Conservation (phyloP, 2,329 filamentous ascomycete species). For the Metarhizium robertsii region DNA sequence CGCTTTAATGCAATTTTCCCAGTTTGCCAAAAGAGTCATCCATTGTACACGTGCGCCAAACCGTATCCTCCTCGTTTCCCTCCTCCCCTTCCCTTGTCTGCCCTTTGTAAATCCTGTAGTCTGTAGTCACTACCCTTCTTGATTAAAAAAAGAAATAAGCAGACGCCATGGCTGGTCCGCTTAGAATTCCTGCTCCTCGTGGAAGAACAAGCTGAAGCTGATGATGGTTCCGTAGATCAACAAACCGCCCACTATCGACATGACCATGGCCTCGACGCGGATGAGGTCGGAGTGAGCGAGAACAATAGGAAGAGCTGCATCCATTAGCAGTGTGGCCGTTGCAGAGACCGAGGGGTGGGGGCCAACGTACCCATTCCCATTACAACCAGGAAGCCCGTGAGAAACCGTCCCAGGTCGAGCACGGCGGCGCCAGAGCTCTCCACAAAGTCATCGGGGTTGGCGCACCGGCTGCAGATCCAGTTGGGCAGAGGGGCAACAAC, state of each 20-base stretch:
- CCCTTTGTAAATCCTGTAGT: too few relatives aligned
- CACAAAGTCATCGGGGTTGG: slow-evolving; percentile 93
- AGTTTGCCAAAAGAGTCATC: neutral
- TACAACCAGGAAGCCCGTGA: slow-evolving; percentile 89
- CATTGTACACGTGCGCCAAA: neutral
- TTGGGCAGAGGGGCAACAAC: slow-evolving; percentile 89
- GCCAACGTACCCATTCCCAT: slow-evolving; percentile 84
- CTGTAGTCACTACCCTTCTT: too few relatives aligned
- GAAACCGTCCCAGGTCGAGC: slow-evolving; percentile 88
- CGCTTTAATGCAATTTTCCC: neutral
- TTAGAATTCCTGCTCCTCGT: slow-evolving; percentile 92
- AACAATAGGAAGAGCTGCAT: slow-evolving; percentile 70
- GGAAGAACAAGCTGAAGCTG: slow-evolving; percentile 96
- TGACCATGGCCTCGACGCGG: slow-evolving; percentile 74
- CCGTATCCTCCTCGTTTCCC: neutral
- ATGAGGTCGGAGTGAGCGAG: slow-evolving; percentile 85
- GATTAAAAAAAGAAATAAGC: too few relatives aligned
- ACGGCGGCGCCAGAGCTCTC: slow-evolving; percentile 72
- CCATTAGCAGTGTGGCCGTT: too few relatives aligned
- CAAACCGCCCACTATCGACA: slow-evolving; percentile 87
- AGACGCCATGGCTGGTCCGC: neutral
- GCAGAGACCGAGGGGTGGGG: too few relatives aligned
- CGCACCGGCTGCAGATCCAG: slow-evolving; percentile 84
- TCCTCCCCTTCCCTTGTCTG: neutral
- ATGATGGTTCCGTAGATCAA: slow-evolving; percentile 98